Percentiles rank a stretch among this genome's conserved stretches.
These are phyloP conservation scores for Pythium coloratum DNA, from an alignment of 352 stramenopile genomes.

Conservation along the genomic window DNA sequence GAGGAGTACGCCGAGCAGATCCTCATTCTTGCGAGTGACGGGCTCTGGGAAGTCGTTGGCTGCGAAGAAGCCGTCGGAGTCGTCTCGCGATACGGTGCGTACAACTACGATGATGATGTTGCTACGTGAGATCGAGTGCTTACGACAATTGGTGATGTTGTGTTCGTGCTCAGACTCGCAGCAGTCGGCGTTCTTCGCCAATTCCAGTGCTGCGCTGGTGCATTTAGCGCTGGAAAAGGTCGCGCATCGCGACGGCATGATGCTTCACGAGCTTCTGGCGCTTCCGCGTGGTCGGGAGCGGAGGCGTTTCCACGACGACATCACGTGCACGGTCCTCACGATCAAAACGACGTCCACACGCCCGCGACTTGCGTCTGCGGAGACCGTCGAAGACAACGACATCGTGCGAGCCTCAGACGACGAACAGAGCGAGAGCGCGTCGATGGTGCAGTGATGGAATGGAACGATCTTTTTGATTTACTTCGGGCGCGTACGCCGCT, in stretches of 20 bases:
- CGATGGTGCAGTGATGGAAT: slow-evolving; percentile 1
- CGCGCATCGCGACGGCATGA: slow-evolving; percentile 61
- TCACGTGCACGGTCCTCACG: slow-evolving; percentile 78
- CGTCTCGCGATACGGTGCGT: slow-evolving; percentile 67
- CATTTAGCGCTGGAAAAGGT: slow-evolving; percentile 73
- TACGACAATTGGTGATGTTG: not conserved
- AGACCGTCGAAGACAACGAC: slow-evolving; percentile 19
- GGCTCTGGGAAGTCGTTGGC: slow-evolving; percentile 79
- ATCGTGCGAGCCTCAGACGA: slow-evolving; percentile 4
- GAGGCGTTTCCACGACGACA: slow-evolving; percentile 73
- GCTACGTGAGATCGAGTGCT: not conserved
- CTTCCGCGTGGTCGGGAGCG: slow-evolving; percentile 47
- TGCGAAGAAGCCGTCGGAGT: slow-evolving; percentile 64
- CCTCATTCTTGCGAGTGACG: slow-evolving; percentile 80
- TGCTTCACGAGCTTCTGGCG: slow-evolving; percentile 69
- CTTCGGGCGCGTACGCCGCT: slow-evolving; percentile 13
- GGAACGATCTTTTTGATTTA: not conserved
- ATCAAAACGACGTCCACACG: slow-evolving; percentile 27
- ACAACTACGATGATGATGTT: not conserved
- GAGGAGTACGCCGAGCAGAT: slow-evolving; percentile 62
- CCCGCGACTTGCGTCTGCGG: slow-evolving; percentile 13
- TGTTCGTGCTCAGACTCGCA: slow-evolving; percentile 5
- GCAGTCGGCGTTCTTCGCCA: slow-evolving; percentile 45
- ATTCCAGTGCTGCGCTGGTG: slow-evolving; percentile 56
- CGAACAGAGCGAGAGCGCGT: slow-evolving; percentile 8